Evolutionary conservation across 441 rosid species (phyloP).

Genomic region (Erodium trifolium): DNA sequence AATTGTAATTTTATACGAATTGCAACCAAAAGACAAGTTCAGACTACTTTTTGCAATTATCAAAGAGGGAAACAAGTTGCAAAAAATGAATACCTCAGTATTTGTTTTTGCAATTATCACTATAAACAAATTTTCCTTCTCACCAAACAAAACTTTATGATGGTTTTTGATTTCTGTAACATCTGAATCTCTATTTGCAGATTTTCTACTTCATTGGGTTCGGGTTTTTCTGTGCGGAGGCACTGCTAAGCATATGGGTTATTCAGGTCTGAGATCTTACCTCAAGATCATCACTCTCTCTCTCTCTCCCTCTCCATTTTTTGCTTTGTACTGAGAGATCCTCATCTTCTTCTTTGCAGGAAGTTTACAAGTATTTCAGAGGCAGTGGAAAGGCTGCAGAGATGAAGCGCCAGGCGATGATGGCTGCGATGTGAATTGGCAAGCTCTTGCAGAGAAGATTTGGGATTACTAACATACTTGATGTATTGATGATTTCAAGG

Average conservation of each 20-base stretch:
- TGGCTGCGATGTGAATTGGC: slow-evolving; percentile 52
- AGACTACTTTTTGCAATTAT: too few relatives aligned
- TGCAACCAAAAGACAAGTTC: too few relatives aligned
- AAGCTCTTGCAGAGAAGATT: slow-evolving; percentile 2
- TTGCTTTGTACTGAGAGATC: slow-evolving; percentile 1
- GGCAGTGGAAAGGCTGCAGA: slow-evolving; percentile 93
- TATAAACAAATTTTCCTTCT: too few relatives aligned
- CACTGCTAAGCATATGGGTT: slow-evolving; percentile 90
- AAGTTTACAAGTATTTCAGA: slow-evolving; percentile 96
- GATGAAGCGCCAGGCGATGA: slow-evolving; percentile 76
- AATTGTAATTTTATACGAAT: too few relatives aligned
- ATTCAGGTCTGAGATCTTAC: slow-evolving; percentile 55
- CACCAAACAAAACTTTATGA: too few relatives aligned
- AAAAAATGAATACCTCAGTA: too few relatives aligned
- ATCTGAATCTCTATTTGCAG: slow-evolving; percentile 32
- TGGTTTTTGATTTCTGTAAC: too few relatives aligned
- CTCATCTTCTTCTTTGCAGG: slow-evolving; percentile 40
- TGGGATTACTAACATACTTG: neutral
- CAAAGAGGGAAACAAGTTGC: too few relatives aligned
- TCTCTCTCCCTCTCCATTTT: neutral
- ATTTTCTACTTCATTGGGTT: slow-evolving; percentile 82
- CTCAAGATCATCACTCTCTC: neutral
- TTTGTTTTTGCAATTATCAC: too few relatives aligned
- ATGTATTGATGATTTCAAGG: neutral
- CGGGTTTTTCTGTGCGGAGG: slow-evolving; percentile 65